Conservation (phyloP, 129 eudicot species). For the Sambucus nigra region DNA sequence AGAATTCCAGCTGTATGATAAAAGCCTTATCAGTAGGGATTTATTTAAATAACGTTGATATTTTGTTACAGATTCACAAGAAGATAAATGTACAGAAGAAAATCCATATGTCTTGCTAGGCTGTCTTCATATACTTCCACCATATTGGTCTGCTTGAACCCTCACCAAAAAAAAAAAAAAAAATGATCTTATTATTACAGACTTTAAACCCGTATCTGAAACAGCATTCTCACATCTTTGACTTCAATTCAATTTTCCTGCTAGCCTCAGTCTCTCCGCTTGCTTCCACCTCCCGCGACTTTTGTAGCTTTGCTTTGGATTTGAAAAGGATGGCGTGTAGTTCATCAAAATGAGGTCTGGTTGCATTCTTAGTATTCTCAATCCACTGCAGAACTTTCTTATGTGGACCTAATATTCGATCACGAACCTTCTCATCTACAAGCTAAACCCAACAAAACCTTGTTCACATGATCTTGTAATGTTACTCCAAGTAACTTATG, state of each 20-base stretch:
- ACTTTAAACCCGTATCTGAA: not conserved
- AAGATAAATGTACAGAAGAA: not conserved
- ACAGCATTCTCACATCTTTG: constrained; percentile 24
- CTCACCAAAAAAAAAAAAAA: not conserved
- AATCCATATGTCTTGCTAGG: not conserved
- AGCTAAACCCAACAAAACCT: constrained; percentile 22
- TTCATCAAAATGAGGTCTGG: constrained; percentile 75
- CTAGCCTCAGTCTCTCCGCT: not conserved
- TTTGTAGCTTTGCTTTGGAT: constrained; percentile 27
- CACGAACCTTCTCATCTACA: constrained; percentile 37
- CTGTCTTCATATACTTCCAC: not conserved
- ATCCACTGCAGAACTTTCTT: constrained; percentile 72
- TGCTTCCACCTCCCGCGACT: constrained; percentile 12
- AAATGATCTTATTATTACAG: not conserved
- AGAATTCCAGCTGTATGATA: no score
- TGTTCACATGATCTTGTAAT: not conserved
- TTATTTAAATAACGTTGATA: no score
- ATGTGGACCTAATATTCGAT: constrained; percentile 57
- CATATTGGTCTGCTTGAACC: not conserved
- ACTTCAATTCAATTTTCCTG: constrained; percentile 4
- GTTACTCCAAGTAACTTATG: not conserved
- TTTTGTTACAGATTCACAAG: not conserved
- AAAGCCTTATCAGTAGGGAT: not conserved
- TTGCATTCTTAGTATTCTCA: constrained; percentile 54
- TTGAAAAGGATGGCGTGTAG: constrained; percentile 33